phyloP scores from a whole-genome alignment of 352 stramenopile genomes.

The Globisporangium viniferum region DNA sequence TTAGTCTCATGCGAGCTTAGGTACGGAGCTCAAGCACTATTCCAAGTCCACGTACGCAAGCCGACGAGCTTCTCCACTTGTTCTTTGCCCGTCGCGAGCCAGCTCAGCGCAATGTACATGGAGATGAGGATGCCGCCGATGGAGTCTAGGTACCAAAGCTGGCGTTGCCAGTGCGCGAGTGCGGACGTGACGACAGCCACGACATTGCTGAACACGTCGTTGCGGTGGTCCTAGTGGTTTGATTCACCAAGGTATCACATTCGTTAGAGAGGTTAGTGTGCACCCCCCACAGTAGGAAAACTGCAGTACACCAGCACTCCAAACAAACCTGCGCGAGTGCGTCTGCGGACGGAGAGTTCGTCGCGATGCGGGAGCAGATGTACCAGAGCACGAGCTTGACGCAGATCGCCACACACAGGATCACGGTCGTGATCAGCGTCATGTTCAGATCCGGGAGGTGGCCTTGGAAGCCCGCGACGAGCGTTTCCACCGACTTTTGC shows the following conservation, averaged over 20 bases:
- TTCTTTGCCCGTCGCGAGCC: slow-evolving; percentile 93
- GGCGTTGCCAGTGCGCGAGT: slow-evolving; percentile 51
- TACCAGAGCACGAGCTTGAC: slow-evolving; percentile 85
- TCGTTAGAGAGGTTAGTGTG: too few species aligned
- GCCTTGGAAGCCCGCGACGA: slow-evolving; percentile 70
- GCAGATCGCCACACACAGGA: slow-evolving; percentile 70
- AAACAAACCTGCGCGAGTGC: slow-evolving; percentile 53
- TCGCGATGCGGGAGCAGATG: slow-evolving; percentile 66
- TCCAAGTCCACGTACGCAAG: slow-evolving; percentile 54
- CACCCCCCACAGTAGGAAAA: neutral
- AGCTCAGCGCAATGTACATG: slow-evolving; percentile 95
- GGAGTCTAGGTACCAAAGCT: slow-evolving; percentile 93
- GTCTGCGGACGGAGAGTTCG: slow-evolving; percentile 63
- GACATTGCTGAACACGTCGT: slow-evolving; percentile 94
- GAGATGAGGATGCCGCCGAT: slow-evolving; percentile 94
- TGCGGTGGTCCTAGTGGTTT: slow-evolving; percentile 91
- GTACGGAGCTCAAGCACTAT: neutral
- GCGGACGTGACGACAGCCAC: slow-evolving; percentile 87
- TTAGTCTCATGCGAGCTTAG: neutral
- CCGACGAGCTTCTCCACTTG: slow-evolving; percentile 91
- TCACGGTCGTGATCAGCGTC: slow-evolving; percentile 53
- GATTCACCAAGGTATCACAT: too few species aligned
- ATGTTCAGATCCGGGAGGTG: slow-evolving; percentile 67
- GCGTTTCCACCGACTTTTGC: slow-evolving; percentile 86
- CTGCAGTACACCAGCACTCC: neutral